These are phyloP conservation scores for Isatis tinctoria DNA, from an alignment of 345 rosid species.

Conservation along the genomic window DNA sequence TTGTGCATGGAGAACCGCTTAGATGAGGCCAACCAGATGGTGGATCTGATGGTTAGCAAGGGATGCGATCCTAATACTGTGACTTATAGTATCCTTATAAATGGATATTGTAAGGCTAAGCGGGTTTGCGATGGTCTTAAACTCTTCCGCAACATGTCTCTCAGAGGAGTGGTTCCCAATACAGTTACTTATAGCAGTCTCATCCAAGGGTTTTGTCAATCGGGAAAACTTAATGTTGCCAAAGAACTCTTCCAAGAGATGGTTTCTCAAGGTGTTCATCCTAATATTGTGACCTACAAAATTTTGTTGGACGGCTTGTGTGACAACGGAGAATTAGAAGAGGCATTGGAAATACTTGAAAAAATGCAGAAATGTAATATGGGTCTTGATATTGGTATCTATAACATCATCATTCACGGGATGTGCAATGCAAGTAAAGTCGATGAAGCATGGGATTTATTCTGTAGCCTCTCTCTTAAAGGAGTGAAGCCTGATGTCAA, in stretches of 20 bases:
- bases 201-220: background rate
- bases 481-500: background rate
- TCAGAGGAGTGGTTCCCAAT: background rate
- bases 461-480: background rate
- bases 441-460: background rate
- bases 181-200: background rate
- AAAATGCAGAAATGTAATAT: background rate
- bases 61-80: background rate
- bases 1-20: conserved; percentile 13
- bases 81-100: background rate
- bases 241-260: background rate
- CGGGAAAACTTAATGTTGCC: background rate
- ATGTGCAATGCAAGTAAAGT: background rate
- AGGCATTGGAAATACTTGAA: background rate
- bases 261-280: background rate
- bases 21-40: background rate
- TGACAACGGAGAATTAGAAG: background rate
- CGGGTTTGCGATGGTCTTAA: background rate
- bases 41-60: background rate
- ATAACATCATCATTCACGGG: background rate
- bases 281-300: background rate
- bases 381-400: background rate
- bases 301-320: background rate
- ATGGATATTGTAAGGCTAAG: background rate
- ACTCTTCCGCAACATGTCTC: background rate